phyloP scores from a whole-genome alignment of 441 rosid species.

The Codiaeum variegatum region DNA sequence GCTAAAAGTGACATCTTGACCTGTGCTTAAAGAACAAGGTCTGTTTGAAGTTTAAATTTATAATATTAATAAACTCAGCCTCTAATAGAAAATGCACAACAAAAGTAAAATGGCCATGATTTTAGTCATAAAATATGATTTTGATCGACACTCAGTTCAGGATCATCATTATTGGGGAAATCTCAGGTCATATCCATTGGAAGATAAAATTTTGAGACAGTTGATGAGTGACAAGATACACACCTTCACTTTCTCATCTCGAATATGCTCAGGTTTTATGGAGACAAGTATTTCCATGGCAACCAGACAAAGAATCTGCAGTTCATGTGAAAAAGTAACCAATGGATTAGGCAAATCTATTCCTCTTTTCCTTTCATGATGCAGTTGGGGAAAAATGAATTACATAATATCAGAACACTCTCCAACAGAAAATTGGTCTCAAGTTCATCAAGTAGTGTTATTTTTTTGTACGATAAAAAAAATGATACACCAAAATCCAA shows the following conservation, averaged over 20 bases:
- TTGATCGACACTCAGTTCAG: slow-evolving; percentile 12
- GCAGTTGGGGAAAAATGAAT: background rate
- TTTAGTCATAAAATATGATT: no score
- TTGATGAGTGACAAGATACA: slow-evolving; percentile 7
- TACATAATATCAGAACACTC: background rate
- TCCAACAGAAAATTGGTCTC: background rate
- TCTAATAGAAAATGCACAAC: no score
- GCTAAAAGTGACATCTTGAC: no score
- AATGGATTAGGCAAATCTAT: slow-evolving; percentile 8
- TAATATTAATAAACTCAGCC: no score
- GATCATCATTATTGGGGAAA: background rate
- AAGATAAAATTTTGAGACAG: background rate
- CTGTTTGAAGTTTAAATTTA: no score
- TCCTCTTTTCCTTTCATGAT: background rate
- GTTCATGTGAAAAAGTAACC: slow-evolving; percentile 17
- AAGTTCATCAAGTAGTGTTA: background rate
- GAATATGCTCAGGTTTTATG: slow-evolving; percentile 91
- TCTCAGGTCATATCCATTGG: background rate
- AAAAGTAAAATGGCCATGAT: no score
- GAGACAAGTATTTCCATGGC: slow-evolving; percentile 98
- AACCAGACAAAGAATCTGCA: slow-evolving; percentile 88
- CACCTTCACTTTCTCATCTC: slow-evolving; percentile 99
- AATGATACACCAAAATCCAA: slow-evolving; percentile 3
- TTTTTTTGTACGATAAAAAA: background rate
- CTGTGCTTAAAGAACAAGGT: no score